Conservation (phyloP, 2,329 filamentous ascomycete genomes). For the Epichloe baconii region DNA sequence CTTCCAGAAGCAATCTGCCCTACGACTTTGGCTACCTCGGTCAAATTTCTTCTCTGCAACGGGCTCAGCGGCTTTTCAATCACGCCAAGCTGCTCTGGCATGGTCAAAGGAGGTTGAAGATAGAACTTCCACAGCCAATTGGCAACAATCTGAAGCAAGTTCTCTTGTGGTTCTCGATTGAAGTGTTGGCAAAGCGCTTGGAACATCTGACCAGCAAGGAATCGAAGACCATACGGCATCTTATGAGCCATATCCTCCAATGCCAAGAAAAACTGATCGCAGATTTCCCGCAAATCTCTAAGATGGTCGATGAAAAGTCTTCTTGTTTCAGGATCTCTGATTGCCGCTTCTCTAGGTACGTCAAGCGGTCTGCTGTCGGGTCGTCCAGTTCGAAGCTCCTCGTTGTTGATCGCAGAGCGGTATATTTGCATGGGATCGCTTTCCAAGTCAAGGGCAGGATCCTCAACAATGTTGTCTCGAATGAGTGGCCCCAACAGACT, state of each 20-base stretch:
- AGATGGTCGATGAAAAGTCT: conserved; percentile 89
- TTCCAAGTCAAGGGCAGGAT: conserved; percentile 80
- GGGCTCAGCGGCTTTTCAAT: conserved; percentile 81
- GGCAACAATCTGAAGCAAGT: conserved; percentile 69
- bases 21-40: conserved; percentile 83
- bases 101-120: conserved; percentile 75
- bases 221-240: conserved; percentile 89
- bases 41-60: conserved; percentile 82
- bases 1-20: conserved; percentile 79
- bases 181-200: conserved; percentile 67
- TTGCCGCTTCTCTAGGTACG: conserved; percentile 84
- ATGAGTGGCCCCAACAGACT: conserved; percentile 77
- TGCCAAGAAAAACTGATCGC: conserved; percentile 73
- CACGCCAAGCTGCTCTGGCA: conserved; percentile 86
- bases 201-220: conserved; percentile 75
- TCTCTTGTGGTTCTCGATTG: conserved; percentile 61
- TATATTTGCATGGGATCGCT: conserved; percentile 98
- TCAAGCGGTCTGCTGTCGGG: conserved; percentile 71
- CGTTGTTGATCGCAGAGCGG: conserved; percentile 87
- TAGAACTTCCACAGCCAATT: conserved; percentile 95
- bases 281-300: conserved; percentile 86
- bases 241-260: conserved; percentile 73
- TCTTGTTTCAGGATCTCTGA: conserved; percentile 85
- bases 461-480: conserved; percentile 84
- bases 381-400: conserved; percentile 82